Percentiles rank a stretch among this genome's conserved stretches.
phyloP scores from a whole-genome alignment of 768 basidiomycete genomes.

The Coprinopsis sp. region DNA sequence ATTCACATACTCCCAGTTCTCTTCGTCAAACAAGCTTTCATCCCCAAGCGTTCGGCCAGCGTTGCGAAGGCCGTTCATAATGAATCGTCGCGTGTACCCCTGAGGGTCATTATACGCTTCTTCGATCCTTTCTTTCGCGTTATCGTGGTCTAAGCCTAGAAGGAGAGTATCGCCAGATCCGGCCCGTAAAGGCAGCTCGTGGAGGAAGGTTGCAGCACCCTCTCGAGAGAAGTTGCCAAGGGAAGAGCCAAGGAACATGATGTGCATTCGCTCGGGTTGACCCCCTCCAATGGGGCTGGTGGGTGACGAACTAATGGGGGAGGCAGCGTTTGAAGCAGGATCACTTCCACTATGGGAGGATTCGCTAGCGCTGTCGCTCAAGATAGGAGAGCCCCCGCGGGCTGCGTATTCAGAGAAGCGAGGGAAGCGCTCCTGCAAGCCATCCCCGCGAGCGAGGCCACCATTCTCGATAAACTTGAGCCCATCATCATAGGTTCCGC shows the following conservation, averaged over 20 bases:
- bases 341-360: conserved; percentile 22
- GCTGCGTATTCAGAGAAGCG: conserved; percentile 11
- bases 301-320: conserved; percentile 8
- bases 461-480: conserved; percentile 72
- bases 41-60: conserved; percentile 68
- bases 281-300: conserved; percentile 17
- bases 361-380: conserved; percentile 33
- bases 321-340: conserved; percentile 1
- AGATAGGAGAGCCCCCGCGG: conserved; percentile 34
- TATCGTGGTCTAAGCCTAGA: conserved; percentile 87
- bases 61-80: conserved; percentile 78
- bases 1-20: conserved; percentile 79
- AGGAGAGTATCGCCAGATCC: conserved; percentile 78
- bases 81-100: conserved; percentile 70
- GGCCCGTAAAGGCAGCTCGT: conserved; percentile 70
- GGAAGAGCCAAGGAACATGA: conserved; percentile 90
- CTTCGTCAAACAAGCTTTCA: conserved; percentile 55
- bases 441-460: conserved; percentile 36
- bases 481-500: conserved; percentile 89
- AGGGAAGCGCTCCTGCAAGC: conserved; percentile 10
- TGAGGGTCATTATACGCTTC: conserved; percentile 80
- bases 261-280: conserved; percentile 55
- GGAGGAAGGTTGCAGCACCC: conserved; percentile 69
- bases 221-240: conserved; percentile 83
- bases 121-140: conserved; percentile 66